Conservation (phyloP, 1,139 yeast genomes). For the Lodderomyces theae region DNA sequence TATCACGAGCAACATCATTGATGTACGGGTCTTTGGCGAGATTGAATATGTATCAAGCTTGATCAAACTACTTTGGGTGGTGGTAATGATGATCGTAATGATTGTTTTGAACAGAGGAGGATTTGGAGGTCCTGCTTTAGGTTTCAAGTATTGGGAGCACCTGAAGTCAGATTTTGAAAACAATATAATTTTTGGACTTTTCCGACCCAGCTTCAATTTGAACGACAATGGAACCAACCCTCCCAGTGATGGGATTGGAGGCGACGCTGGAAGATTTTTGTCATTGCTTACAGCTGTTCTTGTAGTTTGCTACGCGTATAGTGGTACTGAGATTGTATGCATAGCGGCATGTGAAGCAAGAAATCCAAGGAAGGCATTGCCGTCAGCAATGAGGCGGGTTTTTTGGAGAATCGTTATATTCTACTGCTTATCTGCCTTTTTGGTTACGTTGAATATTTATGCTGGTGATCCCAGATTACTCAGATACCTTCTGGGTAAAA, state of each 20-base stretch:
- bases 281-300: constrained; percentile 63
- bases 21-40: constrained; percentile 73
- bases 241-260: constrained; percentile 52
- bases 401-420: constrained; percentile 70
- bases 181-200: constrained; percentile 62
- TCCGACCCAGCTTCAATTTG: constrained; percentile 66
- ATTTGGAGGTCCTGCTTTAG: constrained; percentile 48
- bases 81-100: constrained; percentile 61
- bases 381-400: constrained; percentile 73
- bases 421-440: constrained; percentile 67
- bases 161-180: constrained; percentile 48
- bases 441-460: constrained; percentile 68
- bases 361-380: constrained; percentile 75
- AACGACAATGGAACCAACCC: constrained; percentile 50
- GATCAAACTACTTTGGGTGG: constrained; percentile 53
- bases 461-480: constrained; percentile 73
- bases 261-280: constrained; percentile 60
- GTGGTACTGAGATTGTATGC: constrained; percentile 80
- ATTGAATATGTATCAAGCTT: constrained; percentile 65
- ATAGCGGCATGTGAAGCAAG: constrained; percentile 86
- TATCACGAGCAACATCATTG: constrained; percentile 56
- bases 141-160: constrained; percentile 66
- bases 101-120: constrained; percentile 55
- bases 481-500: constrained; percentile 44
- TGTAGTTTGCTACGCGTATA: constrained; percentile 69